Evolutionary conservation across 1,284 basidiomycete species (phyloP).

Genomic region (Sporisorium sorghi): DNA sequence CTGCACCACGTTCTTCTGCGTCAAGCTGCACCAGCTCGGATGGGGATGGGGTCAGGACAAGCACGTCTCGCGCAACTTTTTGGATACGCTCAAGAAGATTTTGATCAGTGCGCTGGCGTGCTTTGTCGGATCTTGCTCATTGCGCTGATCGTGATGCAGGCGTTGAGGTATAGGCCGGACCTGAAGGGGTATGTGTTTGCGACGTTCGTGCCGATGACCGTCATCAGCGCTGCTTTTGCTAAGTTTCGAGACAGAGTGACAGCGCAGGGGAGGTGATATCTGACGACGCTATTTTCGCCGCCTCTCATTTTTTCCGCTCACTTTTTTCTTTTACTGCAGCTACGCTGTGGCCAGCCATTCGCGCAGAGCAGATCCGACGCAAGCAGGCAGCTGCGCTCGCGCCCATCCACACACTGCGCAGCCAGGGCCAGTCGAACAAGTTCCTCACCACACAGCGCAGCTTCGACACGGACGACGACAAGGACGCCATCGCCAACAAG

Average conservation of each 20-base stretch:
- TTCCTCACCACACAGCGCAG: constrained; percentile 30
- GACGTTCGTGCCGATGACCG: constrained; percentile 12
- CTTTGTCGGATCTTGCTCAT: constrained; percentile 28
- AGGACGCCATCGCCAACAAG: constrained; percentile 16
- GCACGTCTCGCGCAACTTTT: constrained; percentile 24
- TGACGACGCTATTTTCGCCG: background rate
- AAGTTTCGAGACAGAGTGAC: background rate
- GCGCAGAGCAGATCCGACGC: constrained; percentile 20
- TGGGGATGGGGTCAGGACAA: constrained; percentile 46
- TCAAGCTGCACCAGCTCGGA: constrained; percentile 35
- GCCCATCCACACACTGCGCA: constrained; percentile 21
- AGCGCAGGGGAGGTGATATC: background rate
- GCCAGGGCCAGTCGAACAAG: constrained; percentile 24
- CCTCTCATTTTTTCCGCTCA: background rate
- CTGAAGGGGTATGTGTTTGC: constrained; percentile 38
- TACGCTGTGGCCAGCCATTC: constrained; percentile 36
- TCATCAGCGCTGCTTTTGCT: constrained; percentile 29
- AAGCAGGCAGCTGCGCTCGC: background rate
- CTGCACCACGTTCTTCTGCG: constrained; percentile 27
- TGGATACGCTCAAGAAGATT: constrained; percentile 24
- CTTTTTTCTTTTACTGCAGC: background rate
- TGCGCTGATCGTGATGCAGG: constrained; percentile 34
- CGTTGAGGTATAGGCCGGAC: constrained; percentile 15
- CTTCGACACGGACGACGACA: constrained; percentile 35
- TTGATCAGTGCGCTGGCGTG: constrained; percentile 30